A percentile compares a stretch with the other conserved stretches of the same genome.
phyloP scores from a whole-genome alignment of 257 asterid species.

The Ophiorrhiza pumila region DNA sequence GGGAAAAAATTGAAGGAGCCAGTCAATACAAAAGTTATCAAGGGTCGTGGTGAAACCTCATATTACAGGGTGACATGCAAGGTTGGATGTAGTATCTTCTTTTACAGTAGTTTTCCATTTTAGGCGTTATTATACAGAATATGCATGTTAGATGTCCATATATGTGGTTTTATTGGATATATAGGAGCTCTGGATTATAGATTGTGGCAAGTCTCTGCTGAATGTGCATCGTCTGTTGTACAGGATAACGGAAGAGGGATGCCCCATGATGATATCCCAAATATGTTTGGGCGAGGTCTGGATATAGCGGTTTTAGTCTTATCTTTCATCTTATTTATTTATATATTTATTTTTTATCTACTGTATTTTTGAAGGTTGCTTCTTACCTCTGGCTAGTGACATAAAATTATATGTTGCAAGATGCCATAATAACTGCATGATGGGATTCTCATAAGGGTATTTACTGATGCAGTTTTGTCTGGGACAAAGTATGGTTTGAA shows the following conservation, averaged over 20 bases:
- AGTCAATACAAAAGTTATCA: constrained; percentile 43
- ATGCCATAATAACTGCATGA: neutral
- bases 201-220: constrained; percentile 2
- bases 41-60: constrained; percentile 79
- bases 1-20: constrained; percentile 76
- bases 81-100: constrained; percentile 32
- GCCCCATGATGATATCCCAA: constrained; percentile 96
- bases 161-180: too few species aligned
- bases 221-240: constrained; percentile 18
- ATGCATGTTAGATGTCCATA: neutral
- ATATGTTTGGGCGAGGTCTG: constrained; percentile 94
- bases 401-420: neutral
- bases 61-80: constrained; percentile 77
- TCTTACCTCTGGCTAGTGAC: neutral
- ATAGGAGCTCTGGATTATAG: neutral
- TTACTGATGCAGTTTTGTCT: constrained; percentile 66
- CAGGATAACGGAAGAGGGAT: constrained; percentile 96
- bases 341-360: neutral
- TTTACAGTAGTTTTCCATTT: constrained; percentile 7
- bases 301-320: neutral
- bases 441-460: constrained; percentile 17
- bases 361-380: neutral
- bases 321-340: neutral
- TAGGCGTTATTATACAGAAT: neutral
- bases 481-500: constrained; percentile 93